A percentile compares a stretch with the other conserved stretches of the same genome.
phyloP scores from a whole-genome alignment of 164 flowering plant genomes.

The Stephania cephalantha region DNA sequence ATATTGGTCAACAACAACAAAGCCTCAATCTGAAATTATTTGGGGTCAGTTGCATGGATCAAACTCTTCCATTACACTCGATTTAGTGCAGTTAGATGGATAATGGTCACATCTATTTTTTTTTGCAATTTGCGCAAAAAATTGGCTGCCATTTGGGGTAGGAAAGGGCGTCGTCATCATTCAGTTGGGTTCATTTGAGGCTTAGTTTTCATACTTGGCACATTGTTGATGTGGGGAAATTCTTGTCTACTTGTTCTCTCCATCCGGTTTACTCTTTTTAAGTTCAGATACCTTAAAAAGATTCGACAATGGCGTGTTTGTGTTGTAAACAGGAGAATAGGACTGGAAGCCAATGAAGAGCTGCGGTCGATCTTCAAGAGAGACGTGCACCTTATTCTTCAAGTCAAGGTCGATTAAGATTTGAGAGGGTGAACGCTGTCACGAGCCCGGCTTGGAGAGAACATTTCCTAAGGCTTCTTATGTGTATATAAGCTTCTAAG shows the following conservation, averaged over 20 bases:
- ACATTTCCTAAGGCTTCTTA: not conserved
- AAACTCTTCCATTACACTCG: no score
- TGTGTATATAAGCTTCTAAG: not conserved
- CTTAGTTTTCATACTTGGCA: not conserved
- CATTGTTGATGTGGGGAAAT: not conserved
- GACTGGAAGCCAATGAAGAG: constrained; percentile 85
- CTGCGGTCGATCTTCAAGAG: constrained; percentile 78
- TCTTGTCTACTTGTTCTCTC: not conserved
- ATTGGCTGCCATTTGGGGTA: no score
- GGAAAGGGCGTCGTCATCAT: not conserved
- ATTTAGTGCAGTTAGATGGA: no score
- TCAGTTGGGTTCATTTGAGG: not conserved
- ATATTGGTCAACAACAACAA: no score
- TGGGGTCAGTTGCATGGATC: no score
- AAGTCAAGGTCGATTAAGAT: constrained; percentile 43
- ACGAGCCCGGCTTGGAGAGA: not conserved
- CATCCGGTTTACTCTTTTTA: not conserved
- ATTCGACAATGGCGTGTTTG: not conserved
- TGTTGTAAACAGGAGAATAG: constrained; percentile 29
- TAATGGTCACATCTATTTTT: no score
- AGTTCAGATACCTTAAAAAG: not conserved
- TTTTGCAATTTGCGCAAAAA: no score
- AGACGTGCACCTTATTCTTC: constrained; percentile 80
- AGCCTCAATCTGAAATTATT: no score
- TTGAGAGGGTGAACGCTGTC: no score